phyloP scores from a whole-genome alignment of 129 eudicot species.

The Flaveria bidentis region DNA sequence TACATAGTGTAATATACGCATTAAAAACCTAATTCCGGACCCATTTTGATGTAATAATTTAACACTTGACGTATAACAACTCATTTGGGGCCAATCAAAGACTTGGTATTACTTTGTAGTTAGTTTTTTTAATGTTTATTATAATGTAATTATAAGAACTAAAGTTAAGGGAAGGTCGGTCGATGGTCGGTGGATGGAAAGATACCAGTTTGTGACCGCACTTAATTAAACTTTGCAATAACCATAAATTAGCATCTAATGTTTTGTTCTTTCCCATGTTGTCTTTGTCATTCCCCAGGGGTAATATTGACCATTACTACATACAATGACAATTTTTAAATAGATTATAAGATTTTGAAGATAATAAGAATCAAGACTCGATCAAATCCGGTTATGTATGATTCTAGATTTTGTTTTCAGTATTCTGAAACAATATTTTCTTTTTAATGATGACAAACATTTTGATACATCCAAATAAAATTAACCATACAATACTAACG shows the following conservation, averaged over 20 bases:
- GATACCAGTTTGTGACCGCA: constrained; percentile 49
- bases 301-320: constrained; percentile 6
- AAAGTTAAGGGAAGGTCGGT: constrained; percentile 53
- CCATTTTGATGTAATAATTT: neutral
- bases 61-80: neutral
- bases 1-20: no score
- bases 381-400: neutral
- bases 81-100: neutral
- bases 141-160: neutral
- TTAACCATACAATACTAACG: no score
- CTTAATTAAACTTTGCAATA: constrained; percentile 36
- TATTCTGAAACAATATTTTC: no score
- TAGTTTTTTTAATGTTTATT: neutral
- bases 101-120: neutral
- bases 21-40: no score
- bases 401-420: neutral
- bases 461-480: neutral
- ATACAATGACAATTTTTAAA: neutral
- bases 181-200: constrained; percentile 65
- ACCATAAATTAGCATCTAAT: constrained; percentile 25
- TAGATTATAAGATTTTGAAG: neutral
- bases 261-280: constrained; percentile 16
- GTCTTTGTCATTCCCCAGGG: constrained; percentile 8
- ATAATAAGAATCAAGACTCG: neutral
- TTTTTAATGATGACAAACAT: neutral